phyloP scores from a whole-genome alignment of 805 yeast genomes.

The Metschnikowia kofuensis region DNA sequence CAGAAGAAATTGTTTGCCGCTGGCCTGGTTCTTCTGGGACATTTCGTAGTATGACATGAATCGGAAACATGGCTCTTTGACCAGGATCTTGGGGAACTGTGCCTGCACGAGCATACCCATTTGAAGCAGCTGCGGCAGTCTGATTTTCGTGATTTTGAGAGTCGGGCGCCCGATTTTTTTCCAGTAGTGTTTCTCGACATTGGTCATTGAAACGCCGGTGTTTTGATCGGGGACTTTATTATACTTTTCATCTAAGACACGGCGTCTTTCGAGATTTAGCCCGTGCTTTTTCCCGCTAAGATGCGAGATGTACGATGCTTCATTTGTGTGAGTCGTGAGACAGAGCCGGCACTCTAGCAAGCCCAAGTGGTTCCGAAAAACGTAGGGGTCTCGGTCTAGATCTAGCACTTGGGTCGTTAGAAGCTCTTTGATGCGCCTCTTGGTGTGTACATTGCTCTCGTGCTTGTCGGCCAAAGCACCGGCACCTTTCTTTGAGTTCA shows the following conservation, averaged over 20 bases:
- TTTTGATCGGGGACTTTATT: constrained; percentile 19
- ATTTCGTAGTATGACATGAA: constrained; percentile 77
- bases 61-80: constrained; percentile 60
- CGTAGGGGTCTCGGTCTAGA: constrained; percentile 73
- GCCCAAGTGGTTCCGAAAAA: constrained; percentile 80
- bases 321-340: constrained; percentile 75
- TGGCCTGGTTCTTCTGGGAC: constrained; percentile 37
- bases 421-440: constrained; percentile 65
- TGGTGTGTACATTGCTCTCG: constrained; percentile 65
- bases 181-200: constrained; percentile 45
- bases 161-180: constrained; percentile 71
- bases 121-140: constrained; percentile 56
- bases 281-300: constrained; percentile 83
- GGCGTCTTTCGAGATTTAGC: constrained; percentile 61
- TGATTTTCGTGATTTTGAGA: constrained; percentile 62
- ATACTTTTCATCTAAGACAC: constrained; percentile 33
- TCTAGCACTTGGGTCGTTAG: constrained; percentile 49
- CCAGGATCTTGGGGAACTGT: constrained; percentile 50
- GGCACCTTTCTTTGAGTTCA: constrained; percentile 85
- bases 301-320: constrained; percentile 80
- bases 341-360: constrained; percentile 82
- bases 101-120: constrained; percentile 67
- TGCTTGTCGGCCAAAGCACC: constrained; percentile 83
- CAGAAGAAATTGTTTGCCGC: constrained; percentile 24
- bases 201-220: constrained; percentile 31